Percentiles rank a stretch among this genome's conserved stretches.
phyloP scores from a whole-genome alignment of 148 eudicot genomes.

The Vaccinium myrtillus region DNA sequence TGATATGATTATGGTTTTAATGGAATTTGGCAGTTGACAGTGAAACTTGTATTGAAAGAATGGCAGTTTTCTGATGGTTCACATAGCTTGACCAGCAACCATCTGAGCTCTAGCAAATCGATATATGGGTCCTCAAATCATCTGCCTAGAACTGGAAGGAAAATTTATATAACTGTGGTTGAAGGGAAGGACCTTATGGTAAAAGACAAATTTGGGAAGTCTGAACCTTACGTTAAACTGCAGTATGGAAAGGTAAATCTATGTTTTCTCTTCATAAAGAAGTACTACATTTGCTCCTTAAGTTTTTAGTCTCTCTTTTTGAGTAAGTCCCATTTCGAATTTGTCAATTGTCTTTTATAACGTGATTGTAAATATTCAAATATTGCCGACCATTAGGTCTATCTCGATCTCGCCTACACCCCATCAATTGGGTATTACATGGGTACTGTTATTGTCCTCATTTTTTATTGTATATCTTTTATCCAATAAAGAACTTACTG shows the following conservation, averaged over 20 bases:
- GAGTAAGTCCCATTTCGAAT: too few species aligned
- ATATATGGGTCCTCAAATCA: slow-evolving; percentile 47
- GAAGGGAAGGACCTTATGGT: slow-evolving; percentile 73
- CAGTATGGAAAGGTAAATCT: slow-evolving; percentile 88
- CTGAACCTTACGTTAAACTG: slow-evolving; percentile 73
- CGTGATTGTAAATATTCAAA: too few species aligned
- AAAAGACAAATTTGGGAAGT: slow-evolving; percentile 72
- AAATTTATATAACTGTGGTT: slow-evolving; percentile 60
- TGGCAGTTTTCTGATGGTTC: slow-evolving; percentile 97
- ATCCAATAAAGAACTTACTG: too few species aligned
- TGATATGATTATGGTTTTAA: too few species aligned
- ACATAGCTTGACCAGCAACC: slow-evolving; percentile 39
- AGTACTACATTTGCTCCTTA: background rate
- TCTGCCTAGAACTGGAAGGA: slow-evolving; percentile 73
- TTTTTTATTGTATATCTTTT: too few species aligned
- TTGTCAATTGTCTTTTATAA: too few species aligned
- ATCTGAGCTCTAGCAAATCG: slow-evolving; percentile 47
- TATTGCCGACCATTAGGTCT: too few species aligned
- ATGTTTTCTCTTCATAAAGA: too few species aligned
- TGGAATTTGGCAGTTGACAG: slow-evolving; percentile 51
- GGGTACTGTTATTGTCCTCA: too few species aligned
- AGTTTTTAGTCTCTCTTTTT: background rate
- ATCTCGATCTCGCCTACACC: too few species aligned
- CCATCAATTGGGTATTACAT: too few species aligned
- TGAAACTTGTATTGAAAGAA: slow-evolving; percentile 76